Evolutionary conservation across 2,329 filamentous ascomycete genomes (phyloP), one percentile per base, ranked within the genome.

Genomic region (Epichloe hybrida): DNA sequence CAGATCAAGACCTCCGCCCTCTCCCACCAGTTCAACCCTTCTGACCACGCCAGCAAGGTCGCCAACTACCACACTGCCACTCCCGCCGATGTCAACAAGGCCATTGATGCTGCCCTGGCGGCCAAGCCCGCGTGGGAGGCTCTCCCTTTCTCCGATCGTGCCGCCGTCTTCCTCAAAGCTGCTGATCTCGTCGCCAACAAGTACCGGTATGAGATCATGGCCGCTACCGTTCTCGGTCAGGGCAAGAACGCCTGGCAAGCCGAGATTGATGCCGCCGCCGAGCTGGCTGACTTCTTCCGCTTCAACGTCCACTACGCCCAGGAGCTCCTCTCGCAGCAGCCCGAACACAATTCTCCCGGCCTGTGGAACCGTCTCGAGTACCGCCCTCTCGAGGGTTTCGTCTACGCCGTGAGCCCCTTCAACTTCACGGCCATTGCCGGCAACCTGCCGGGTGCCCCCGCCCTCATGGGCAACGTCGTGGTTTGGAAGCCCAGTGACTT

Each of bases 201-300:
- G 72, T 97, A 98, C 71, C 81, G 93, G 64, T 96, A 95, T 70
- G 88, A 96, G 51, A 80, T 98, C 60, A 95, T 97, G 86, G 91
- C 93, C 7, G 81, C 88, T 43, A 96, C 93, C 13, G 95, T 97
- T 81, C 75, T 95, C 35, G 93, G 91, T 54, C 91, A 98, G 71
- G 91, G 93, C 62, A 97, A 97, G 80, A 97, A 96, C 67, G 88
- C 88, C 46, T 97, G 89, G 89, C 91, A 98, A 70, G 91, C 93
- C n/a, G 91, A 98, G 76, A 97, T 97, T 56, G 91, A 97, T 68
- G 79, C 90, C 39, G 91, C 91, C 17, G 91, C 91, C 8, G 93
- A 98, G 75, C 71, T 95, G 59, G 84, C 81, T 59, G 91, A 98
- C 66, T 97, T 97, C 70, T 73, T 97, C 65, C 81, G 89, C 64